Evolutionary conservation across 768 basidiomycete species (phyloP).

Genomic region (Lactarius hengduanensis): DNA sequence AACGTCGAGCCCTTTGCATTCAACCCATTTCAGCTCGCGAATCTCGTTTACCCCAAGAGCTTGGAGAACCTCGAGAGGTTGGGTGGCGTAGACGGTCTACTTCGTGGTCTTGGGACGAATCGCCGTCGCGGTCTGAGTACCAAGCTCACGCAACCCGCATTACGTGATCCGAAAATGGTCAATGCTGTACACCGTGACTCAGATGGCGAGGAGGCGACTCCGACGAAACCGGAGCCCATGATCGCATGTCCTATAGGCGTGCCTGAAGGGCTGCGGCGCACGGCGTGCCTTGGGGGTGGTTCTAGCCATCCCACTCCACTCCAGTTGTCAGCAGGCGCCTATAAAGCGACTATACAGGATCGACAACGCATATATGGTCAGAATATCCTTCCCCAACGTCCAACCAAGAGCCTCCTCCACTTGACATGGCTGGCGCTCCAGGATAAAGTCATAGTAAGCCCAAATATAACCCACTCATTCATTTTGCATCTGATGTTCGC

Average conservation of each 20-base stretch:
- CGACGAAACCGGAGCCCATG: too few relatives aligned
- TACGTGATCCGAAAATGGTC: background rate
- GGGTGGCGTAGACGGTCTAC: constrained; percentile 69
- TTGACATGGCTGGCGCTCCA: constrained; percentile 60
- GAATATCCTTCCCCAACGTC: constrained; percentile 50
- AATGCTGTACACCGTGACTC: too few relatives aligned
- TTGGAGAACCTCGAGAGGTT: constrained; percentile 62
- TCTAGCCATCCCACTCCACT: background rate
- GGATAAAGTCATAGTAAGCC: too few relatives aligned
- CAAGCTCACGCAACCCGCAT: background rate
- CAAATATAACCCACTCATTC: too few relatives aligned
- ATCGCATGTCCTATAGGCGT: too few relatives aligned
- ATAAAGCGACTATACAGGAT: constrained; percentile 39
- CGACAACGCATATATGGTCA: constrained; percentile 51
- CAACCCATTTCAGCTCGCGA: constrained; percentile 71
- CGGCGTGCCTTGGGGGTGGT: too few relatives aligned
- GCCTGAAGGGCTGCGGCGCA: too few relatives aligned
- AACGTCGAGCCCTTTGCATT: constrained; percentile 73
- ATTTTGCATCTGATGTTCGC: too few relatives aligned
- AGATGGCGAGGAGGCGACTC: too few relatives aligned
- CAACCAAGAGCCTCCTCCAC: constrained; percentile 47
- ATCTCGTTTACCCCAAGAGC: constrained; percentile 85
- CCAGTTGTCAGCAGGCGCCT: background rate
- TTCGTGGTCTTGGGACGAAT: constrained; percentile 74
- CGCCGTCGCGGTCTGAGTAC: constrained; percentile 44